phyloP scores from a whole-genome alignment of 192 early-diverging fungal genomes.

The Funneliformis geosporum region DNA sequence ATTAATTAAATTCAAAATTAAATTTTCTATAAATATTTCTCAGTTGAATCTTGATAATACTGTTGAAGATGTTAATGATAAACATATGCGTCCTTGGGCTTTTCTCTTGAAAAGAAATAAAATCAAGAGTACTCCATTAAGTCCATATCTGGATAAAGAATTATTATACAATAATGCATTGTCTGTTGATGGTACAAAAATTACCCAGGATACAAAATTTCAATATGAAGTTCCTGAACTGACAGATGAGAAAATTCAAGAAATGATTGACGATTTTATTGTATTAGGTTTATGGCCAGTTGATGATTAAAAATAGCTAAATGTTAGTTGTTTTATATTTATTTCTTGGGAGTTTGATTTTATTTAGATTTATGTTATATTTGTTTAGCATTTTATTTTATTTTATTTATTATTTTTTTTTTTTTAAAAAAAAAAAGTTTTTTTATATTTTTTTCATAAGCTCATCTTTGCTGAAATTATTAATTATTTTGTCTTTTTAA shows the following conservation, averaged over 20 bases:
- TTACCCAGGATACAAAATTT: constrained; percentile 68
- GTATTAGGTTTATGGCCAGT: constrained; percentile 82
- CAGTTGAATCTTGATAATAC: constrained; percentile 82
- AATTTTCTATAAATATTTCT: constrained; percentile 6
- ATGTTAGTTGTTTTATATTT: not conserved
- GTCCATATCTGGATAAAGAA: constrained; percentile 93
- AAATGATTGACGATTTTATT: constrained; percentile 82
- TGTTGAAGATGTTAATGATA: constrained; percentile 93
- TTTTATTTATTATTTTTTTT: too few species aligned
- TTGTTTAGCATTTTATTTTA: too few species aligned
- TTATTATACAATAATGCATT: constrained; percentile 84
- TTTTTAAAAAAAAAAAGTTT: too few species aligned
- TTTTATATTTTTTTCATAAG: too few species aligned
- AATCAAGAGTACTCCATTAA: constrained; percentile 81
- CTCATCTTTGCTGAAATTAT: too few species aligned
- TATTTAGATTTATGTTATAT: not conserved
- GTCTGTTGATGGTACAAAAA: constrained; percentile 82
- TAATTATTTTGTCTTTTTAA: too few species aligned
- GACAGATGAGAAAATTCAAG: constrained; percentile 64
- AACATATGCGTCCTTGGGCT: constrained; percentile 91
- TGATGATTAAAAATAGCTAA: not conserved
- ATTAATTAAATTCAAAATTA: not conserved
- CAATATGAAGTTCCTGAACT: constrained; percentile 67
- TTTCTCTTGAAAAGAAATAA: constrained; percentile 71
- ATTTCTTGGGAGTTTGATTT: not conserved